Percentiles rank a stretch among this genome's conserved stretches.
Evolutionary conservation across 306 rosid species (phyloP).

Genomic region (Carpinus viminea): DNA sequence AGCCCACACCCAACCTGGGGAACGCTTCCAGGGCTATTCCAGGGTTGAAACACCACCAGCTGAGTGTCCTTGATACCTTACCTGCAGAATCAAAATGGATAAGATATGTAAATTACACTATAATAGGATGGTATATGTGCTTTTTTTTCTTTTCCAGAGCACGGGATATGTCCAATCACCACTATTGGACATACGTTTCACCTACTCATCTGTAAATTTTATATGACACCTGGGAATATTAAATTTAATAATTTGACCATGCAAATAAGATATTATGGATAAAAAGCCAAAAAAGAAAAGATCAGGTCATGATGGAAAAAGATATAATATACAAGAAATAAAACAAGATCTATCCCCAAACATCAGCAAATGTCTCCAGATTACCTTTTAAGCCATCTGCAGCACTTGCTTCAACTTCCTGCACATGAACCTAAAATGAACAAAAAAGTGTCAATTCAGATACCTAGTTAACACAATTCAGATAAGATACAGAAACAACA

Average conservation of each 20-base stretch:
- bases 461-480: slow-evolving; percentile 16
- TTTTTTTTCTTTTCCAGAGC: no score
- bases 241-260: not conserved
- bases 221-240: not conserved
- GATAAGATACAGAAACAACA: slow-evolving; percentile 16
- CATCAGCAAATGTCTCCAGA: slow-evolving; percentile 14
- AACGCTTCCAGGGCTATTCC: slow-evolving; percentile 93
- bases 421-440: slow-evolving; percentile 74
- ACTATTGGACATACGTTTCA: not conserved
- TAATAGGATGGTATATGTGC: slow-evolving; percentile 23
- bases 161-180: slow-evolving; percentile 14
- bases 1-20: slow-evolving; percentile 62
- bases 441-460: slow-evolving; percentile 31
- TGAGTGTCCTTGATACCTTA: slow-evolving; percentile 75
- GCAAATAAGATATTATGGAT: not conserved
- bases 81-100: slow-evolving; percentile 48
- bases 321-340: slow-evolving; percentile 1
- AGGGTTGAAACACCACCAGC: slow-evolving; percentile 99
- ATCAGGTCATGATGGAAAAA: slow-evolving; percentile 12
- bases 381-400: slow-evolving; percentile 73
- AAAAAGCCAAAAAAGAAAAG: not conserved
- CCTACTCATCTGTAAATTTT: not conserved
- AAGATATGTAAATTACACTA: slow-evolving; percentile 25
- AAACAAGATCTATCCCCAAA: slow-evolving; percentile 16
- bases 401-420: slow-evolving; percentile 62